These are phyloP conservation scores for Arctium minus DNA, from an alignment of 129 eudicot species.

Conservation along the genomic window DNA sequence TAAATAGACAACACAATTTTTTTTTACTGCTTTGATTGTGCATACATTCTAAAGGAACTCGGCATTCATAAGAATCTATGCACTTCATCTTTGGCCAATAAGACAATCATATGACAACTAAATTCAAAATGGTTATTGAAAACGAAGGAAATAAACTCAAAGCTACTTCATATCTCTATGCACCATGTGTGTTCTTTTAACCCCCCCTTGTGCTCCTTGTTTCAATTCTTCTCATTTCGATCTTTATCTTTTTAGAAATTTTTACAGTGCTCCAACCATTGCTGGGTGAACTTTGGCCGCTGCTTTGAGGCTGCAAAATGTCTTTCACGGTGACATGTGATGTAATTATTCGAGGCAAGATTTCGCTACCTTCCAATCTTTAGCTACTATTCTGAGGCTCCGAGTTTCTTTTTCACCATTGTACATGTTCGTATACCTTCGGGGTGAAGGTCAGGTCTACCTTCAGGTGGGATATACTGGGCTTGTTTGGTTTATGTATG, in stretches of 20 bases:
- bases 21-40: too few relatives aligned
- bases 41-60: too few relatives aligned
- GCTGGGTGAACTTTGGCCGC: slow-evolving; percentile 1
- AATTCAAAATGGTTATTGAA: background rate
- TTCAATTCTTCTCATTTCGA: slow-evolving; percentile 15
- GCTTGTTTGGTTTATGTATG: background rate
- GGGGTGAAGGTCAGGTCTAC: too few relatives aligned
- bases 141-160: background rate
- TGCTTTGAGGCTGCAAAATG: background rate
- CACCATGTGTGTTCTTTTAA: background rate
- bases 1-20: too few relatives aligned
- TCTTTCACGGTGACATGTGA: background rate
- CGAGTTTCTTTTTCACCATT: too few relatives aligned
- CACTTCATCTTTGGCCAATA: too few relatives aligned
- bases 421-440: too few relatives aligned
- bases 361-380: background rate
- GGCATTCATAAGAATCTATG: too few relatives aligned
- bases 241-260: slow-evolving; percentile 10
- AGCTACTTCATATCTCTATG: background rate
- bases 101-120: too few relatives aligned
- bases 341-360: background rate
- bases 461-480: too few relatives aligned
- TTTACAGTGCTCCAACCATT: background rate
- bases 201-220: background rate
- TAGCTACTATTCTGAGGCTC: too few relatives aligned